Percentiles rank a stretch among this genome's conserved stretches.
phyloP scores from a whole-genome alignment of 2,329 filamentous ascomycete species.

The Epichloe hybrida region DNA sequence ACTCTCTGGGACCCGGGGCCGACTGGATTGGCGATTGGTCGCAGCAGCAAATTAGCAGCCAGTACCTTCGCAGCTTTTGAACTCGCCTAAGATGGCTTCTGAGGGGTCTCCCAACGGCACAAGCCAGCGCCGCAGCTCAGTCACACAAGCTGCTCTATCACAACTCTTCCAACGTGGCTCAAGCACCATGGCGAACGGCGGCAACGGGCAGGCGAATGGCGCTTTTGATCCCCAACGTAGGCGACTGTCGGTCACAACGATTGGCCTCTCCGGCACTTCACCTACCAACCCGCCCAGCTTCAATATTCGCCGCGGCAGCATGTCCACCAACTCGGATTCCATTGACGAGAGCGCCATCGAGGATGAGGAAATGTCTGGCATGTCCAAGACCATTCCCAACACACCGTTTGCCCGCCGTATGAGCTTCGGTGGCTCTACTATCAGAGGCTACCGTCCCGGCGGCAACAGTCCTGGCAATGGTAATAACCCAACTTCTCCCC shows the following conservation, averaged over 20 bases:
- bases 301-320: constrained; percentile 48
- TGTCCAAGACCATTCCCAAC: constrained; percentile 44
- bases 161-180: constrained; percentile 46
- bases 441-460: constrained; percentile 41
- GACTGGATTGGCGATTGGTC: constrained; percentile 4
- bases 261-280: constrained; percentile 59
- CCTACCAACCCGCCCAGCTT: constrained; percentile 42
- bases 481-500: constrained; percentile 36
- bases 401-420: constrained; percentile 73
- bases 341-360: constrained; percentile 63
- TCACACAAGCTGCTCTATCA: constrained; percentile 42
- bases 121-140: constrained; percentile 41
- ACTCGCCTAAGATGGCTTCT: constrained; percentile 18
- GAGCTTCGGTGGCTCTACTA: constrained; percentile 75
- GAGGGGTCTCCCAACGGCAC: constrained; percentile 21
- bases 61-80: background rate
- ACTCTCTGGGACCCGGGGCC: background rate
- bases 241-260: constrained; percentile 59
- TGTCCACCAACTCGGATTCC: constrained; percentile 54
- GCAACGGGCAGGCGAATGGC: constrained; percentile 22
- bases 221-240: constrained; percentile 47
- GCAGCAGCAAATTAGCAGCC: background rate
- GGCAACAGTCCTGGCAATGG: constrained; percentile 48
- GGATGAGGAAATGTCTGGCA: constrained; percentile 46
- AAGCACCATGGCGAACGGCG: constrained; percentile 28